Evolutionary conservation across 2,329 filamentous ascomycete species (phyloP).

Genomic region (Cladophialophora exuberans): DNA sequence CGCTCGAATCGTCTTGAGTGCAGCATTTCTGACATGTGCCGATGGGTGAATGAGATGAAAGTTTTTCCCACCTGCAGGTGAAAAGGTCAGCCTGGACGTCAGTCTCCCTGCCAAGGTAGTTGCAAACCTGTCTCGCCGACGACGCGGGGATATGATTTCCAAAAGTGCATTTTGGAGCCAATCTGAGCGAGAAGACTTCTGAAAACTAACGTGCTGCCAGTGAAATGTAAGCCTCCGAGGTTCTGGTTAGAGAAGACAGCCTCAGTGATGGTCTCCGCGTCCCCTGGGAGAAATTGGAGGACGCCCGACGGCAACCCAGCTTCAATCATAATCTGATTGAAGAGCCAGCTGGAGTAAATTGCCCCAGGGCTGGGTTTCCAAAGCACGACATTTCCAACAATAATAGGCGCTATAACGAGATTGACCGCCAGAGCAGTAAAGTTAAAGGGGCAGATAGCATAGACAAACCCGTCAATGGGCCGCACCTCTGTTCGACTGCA

Average conservation of each 20-base stretch:
- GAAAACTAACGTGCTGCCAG: not conserved
- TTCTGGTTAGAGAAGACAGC: not conserved
- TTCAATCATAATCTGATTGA: conserved; percentile 88
- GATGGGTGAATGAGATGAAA: conserved; percentile 81
- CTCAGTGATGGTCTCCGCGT: conserved; percentile 64
- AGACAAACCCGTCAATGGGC: conserved; percentile 91
- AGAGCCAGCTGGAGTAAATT: conserved; percentile 86
- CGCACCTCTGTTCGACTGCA: conserved; percentile 80
- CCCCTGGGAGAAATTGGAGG: conserved; percentile 90
- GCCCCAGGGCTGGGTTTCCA: conserved; percentile 96
- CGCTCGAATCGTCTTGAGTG: conserved; percentile 78
- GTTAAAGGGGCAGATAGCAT: conserved; percentile 93
- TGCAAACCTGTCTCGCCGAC: conserved; percentile 71
- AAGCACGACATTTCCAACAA: conserved; percentile 91
- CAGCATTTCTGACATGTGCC: conserved; percentile 78
- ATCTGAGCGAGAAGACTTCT: conserved; percentile 68
- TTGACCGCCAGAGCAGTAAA: conserved; percentile 95
- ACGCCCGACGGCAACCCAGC: conserved; percentile 87
- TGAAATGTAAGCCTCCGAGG: not conserved
- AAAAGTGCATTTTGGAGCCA: conserved; percentile 78
- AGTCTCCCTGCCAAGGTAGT: not conserved
- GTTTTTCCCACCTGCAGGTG: conserved; percentile 77
- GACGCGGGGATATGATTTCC: conserved; percentile 82
- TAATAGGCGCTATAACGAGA: conserved; percentile 76
- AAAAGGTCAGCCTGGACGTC: too few relatives aligned